These are phyloP conservation scores for Spatholobus suberectus DNA, from an alignment of 306 rosid species.

Conservation along the genomic window DNA sequence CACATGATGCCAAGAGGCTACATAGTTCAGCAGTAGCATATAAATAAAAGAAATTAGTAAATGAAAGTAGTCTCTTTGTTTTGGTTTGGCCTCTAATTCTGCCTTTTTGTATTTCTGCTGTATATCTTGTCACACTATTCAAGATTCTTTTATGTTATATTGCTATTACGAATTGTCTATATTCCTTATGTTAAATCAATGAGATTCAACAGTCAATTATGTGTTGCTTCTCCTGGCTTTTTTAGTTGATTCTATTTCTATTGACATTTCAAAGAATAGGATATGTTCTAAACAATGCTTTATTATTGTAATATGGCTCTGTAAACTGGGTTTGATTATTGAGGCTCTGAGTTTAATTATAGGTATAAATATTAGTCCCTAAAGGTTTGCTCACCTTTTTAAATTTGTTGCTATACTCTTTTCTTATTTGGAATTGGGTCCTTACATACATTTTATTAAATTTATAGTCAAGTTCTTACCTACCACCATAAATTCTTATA, in stretches of 20 bases:
- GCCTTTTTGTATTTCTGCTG: background rate
- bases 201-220: background rate
- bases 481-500: conserved; percentile 5
- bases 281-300: background rate
- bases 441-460: background rate
- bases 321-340: conserved; percentile 12
- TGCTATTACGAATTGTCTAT: background rate
- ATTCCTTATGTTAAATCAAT: background rate
- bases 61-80: background rate
- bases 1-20: conserved; percentile 3
- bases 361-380: background rate
- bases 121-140: conserved; percentile 14
- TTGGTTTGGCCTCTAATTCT: conserved; percentile 20
- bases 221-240: background rate
- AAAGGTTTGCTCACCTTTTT: conserved; percentile 2
- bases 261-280: conserved; percentile 2
- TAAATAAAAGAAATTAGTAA: background rate
- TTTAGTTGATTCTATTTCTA: background rate
- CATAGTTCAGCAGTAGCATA: background rate
- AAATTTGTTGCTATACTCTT: conserved; percentile 4
- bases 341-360: background rate
- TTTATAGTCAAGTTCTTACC: background rate
- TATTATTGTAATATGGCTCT: background rate
- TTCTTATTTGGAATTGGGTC: conserved; percentile 16
- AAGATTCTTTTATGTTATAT: background rate